A percentile compares a stretch with the other conserved stretches of the same genome.
phyloP scores from a whole-genome alignment of 1,139 yeast genomes.

The Pichia sp. region DNA sequence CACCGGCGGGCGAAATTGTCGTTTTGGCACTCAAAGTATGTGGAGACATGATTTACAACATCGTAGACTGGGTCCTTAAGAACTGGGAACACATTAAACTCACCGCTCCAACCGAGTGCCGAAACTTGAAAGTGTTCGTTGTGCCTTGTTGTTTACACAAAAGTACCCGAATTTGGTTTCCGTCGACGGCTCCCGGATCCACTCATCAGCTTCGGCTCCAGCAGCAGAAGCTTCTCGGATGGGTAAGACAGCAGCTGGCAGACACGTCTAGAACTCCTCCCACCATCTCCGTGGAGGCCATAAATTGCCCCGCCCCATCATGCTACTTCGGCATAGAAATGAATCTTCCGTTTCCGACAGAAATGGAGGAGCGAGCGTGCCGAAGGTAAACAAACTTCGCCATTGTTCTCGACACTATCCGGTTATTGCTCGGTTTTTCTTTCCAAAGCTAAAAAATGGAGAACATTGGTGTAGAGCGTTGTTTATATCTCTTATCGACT shows the following conservation, averaged over 20 bases:
- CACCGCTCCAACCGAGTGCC: background rate
- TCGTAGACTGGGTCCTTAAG: constrained; percentile 12
- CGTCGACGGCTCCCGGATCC: background rate
- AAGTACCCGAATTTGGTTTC: constrained; percentile 6
- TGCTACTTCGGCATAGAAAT: background rate
- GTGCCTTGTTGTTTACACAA: constrained; percentile 26
- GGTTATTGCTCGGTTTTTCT: background rate
- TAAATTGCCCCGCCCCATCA: background rate
- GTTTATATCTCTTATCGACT: background rate
- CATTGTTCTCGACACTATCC: background rate
- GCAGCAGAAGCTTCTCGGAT: background rate
- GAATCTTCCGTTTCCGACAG: background rate
- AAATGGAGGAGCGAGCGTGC: background rate
- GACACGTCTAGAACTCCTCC: background rate
- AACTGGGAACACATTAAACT: background rate
- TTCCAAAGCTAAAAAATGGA: background rate
- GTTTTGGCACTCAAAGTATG: constrained; percentile 25
- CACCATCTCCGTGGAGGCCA: background rate
- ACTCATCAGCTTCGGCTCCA: background rate
- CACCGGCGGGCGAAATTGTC: constrained; percentile 4
- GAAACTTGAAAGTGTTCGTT: constrained; percentile 12
- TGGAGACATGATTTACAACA: constrained; percentile 24
- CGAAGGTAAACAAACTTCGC: background rate
- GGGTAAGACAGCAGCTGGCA: background rate
- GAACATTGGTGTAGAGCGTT: background rate